Evolutionary conservation across 257 asterid species (phyloP).

Genomic region (Scutellaria baicalensis): DNA sequence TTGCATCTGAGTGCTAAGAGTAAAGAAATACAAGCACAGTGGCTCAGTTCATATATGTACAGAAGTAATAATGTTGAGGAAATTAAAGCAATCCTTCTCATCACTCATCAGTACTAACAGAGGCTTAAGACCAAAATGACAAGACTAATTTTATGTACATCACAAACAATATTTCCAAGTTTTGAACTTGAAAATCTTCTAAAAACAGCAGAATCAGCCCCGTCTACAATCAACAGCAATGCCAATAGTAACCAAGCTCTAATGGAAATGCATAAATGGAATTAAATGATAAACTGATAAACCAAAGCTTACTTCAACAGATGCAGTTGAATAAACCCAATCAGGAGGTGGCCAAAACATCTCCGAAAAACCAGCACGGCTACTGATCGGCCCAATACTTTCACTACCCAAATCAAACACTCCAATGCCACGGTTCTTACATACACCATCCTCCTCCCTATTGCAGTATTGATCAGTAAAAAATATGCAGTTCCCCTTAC

Average conservation of each 20-base stretch:
- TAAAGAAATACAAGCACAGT: background rate
- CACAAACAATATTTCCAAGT: background rate
- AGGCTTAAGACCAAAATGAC: background rate
- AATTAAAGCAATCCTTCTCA: background rate
- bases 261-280: background rate
- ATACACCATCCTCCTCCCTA: conserved; percentile 47
- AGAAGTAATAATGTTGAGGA: background rate
- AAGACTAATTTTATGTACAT: background rate
- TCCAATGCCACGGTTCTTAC: conserved; percentile 46
- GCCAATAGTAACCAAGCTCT: background rate
- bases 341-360: conserved; percentile 91
- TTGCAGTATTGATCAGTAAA: conserved; percentile 48
- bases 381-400: conserved; percentile 49
- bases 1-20: background rate
- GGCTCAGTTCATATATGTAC: background rate
- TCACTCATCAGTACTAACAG: background rate
- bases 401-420: conserved; percentile 70
- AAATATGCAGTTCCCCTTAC: conserved; percentile 61
- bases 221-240: background rate
- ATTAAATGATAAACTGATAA: background rate
- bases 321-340: conserved; percentile 49
- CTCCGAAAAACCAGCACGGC: conserved; percentile 34
- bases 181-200: background rate
- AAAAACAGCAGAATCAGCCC: background rate
- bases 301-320: conserved; percentile 48